Base-by-base conservation (phyloP, 1,284 basidiomycete genomes). In the Apiotrichum akiyoshidainum region DNA sequence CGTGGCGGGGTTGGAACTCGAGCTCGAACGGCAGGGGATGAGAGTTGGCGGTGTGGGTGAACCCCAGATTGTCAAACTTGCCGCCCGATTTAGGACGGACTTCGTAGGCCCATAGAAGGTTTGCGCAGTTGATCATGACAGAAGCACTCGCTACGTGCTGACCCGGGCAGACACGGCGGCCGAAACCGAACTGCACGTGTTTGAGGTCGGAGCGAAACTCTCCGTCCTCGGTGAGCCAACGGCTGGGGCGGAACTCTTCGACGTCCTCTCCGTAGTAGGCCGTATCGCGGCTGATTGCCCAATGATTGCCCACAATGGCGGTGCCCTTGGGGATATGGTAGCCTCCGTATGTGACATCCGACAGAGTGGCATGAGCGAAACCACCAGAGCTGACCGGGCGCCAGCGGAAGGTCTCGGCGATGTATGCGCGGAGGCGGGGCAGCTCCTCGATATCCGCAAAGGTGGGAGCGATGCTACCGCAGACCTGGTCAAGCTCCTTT, bases 401-500 rank as follows among this genome's bases (percentile, higher is more conserved):
- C 64, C 64, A 65, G 44, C 64, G 58, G 41, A 55, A 58, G 16
- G 55, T 41, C 48, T 65, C 64, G 40, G 51, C 54, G 37, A 65
- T 34, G 41, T 60, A 62, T 1, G 64, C 64, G 40, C 54, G 54
- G 8, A 61, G 59, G 16, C 56, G 35, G 21, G 34, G 41, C 10
- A 12, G 12, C 7, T 51, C 47, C 13, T 60, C 54, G 14, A 55
- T 40, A 16, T 60, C 60, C 35, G 52, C 58, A 26, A 58, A 65
- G 5, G 56, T 44, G 14, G 64, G 64, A 11, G 44, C 17, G 31
- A 16, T 40, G 31, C 35, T 13, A 13, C 45, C 49, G 21, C 19
- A 16, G 35, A 87, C 80, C 4, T 51, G 54, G 54, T 88, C 85
- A 7, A 89, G 70, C 66, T 88, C 84, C 6, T 82, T 80, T 64